phyloP scores from a whole-genome alignment of 805 yeast species.

The Aciculoconidium aculeatum region DNA sequence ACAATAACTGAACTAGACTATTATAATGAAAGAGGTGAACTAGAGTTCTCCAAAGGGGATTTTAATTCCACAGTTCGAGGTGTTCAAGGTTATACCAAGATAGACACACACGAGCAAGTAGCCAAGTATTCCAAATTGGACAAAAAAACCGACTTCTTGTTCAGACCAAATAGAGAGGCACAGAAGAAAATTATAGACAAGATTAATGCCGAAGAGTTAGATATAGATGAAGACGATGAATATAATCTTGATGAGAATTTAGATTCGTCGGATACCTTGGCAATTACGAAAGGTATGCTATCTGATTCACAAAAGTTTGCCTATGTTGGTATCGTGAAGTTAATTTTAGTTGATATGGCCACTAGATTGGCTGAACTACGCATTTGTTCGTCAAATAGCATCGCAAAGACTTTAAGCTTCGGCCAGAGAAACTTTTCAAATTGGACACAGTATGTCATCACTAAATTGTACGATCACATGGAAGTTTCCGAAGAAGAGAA shows the following conservation, averaged over 20 bases:
- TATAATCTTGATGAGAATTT: conserved; percentile 32
- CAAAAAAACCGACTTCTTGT: conserved; percentile 47
- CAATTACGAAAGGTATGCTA: conserved; percentile 74
- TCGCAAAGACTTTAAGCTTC: conserved; percentile 54
- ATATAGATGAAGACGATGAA: conserved; percentile 23
- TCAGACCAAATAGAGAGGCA: conserved; percentile 19
- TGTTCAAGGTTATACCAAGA: conserved; percentile 75
- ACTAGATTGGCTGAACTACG: conserved; percentile 62
- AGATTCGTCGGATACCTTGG: conserved; percentile 59
- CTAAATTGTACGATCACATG: conserved; percentile 72
- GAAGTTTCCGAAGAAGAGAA: conserved; percentile 74
- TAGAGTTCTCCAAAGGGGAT: conserved; percentile 36
- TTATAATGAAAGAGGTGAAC: conserved; percentile 74
- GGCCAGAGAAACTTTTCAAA: conserved; percentile 75
- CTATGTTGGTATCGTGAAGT: conserved; percentile 77
- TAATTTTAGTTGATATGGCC: conserved; percentile 76
- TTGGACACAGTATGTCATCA: conserved; percentile 75
- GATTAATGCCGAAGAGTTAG: conserved; percentile 9
- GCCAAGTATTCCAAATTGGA: conserved; percentile 54
- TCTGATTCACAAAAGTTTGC: conserved; percentile 85
- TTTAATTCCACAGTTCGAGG: conserved; percentile 22
- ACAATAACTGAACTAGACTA: conserved; percentile 71
- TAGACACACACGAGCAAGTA: conserved; percentile 82
- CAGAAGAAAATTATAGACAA: conserved; percentile 17
- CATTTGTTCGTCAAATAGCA: conserved; percentile 44